Evolutionary conservation across 164 flowering plant species (phyloP).

Genomic region (Annona squamosa): DNA sequence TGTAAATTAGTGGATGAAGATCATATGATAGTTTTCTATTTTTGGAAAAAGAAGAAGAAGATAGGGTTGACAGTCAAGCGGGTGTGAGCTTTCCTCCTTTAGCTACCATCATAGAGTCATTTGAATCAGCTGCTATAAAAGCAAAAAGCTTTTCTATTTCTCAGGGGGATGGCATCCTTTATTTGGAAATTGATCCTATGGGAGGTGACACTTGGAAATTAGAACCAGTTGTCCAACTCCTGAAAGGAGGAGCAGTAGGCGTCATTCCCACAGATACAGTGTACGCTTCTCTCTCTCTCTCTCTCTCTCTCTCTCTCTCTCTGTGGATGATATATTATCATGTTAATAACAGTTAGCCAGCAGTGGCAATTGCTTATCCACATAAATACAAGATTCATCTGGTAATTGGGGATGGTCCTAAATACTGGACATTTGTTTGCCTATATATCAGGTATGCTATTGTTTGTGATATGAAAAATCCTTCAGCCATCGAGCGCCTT

Average conservation of each 20-base stretch:
- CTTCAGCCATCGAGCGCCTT: conserved; percentile 75
- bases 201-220: conserved; percentile 74
- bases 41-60: no score
- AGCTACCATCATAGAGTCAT: no score
- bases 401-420: no score
- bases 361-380: no score
- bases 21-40: no score
- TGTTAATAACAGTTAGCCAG: no score
- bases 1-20: no score
- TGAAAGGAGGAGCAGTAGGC: conserved; percentile 83
- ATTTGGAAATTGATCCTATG: conserved; percentile 61
- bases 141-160: background rate
- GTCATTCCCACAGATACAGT: conserved; percentile 90
- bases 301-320: background rate
- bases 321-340: no score
- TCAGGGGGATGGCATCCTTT: conserved; percentile 58
- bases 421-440: background rate
- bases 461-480: conserved; percentile 62
- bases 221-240: conserved; percentile 59
- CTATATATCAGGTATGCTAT: conserved; percentile 61
- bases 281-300: conserved; percentile 30
- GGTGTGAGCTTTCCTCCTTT: no score
- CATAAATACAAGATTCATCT: no score
- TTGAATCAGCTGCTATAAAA: background rate
- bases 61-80: no score